A percentile compares a stretch with the other conserved stretches of the same genome.
These are phyloP conservation scores for Coprinellus micaceus DNA, from an alignment of 768 basidiomycete genomes.

Conservation along the genomic window DNA sequence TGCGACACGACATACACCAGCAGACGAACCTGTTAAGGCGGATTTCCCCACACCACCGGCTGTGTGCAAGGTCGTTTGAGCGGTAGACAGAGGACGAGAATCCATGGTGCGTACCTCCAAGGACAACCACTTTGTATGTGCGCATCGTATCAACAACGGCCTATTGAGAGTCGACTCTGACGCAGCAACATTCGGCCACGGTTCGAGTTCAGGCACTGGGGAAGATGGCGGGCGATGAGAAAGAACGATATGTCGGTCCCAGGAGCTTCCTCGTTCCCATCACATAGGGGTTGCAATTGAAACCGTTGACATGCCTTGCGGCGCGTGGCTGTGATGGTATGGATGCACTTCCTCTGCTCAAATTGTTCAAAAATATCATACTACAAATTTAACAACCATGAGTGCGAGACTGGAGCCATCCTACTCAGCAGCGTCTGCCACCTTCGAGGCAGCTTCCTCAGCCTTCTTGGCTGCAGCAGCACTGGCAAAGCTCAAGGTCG, in stretches of 20 bases:
- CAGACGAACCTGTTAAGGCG: constrained; percentile 57
- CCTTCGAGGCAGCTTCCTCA: constrained; percentile 12
- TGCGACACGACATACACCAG: background rate
- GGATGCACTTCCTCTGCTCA: background rate
- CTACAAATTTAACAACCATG: background rate
- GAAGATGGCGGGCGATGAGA: background rate
- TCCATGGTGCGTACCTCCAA: constrained; percentile 57
- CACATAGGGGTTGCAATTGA: background rate
- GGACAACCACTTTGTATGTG: constrained; percentile 73
- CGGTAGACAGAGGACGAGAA: constrained; percentile 8
- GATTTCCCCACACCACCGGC: constrained; percentile 90
- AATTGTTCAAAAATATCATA: background rate
- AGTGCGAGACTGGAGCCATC: too few relatives aligned
- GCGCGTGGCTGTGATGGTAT: background rate
- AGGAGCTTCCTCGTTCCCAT: background rate
- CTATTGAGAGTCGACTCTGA: background rate
- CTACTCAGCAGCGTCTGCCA: background rate
- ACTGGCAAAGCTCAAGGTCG: constrained; percentile 77
- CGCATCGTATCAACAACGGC: constrained; percentile 41
- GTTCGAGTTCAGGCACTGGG: background rate
- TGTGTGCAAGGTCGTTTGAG: constrained; percentile 22
- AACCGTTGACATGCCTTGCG: background rate
- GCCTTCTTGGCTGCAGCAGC: constrained; percentile 57
- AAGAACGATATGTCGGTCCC: background rate
- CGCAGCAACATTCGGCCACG: constrained; percentile 1